Evolutionary conservation across 2,329 filamentous ascomycete genomes (phyloP).

Genomic region (Trichoderma sp.): DNA sequence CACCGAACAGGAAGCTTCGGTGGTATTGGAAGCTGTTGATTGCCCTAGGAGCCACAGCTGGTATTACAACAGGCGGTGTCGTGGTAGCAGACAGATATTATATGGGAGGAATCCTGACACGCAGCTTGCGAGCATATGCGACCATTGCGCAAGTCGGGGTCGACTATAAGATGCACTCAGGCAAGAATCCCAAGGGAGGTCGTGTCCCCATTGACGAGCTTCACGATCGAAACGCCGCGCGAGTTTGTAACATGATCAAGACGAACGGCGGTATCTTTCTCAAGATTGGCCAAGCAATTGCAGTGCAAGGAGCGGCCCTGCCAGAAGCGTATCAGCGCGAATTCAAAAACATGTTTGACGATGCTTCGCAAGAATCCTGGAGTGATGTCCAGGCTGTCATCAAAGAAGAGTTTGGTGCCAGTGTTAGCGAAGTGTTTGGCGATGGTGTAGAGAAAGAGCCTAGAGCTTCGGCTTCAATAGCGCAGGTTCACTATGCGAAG

Average conservation of each 20-base stretch:
- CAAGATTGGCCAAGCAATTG: conserved; percentile 19
- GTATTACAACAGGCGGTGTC: background rate
- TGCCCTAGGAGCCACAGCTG: background rate
- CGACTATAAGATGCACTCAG: conserved; percentile 18
- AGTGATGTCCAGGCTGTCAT: conserved; percentile 11
- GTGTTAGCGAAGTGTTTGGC: conserved; percentile 9
- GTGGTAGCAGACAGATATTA: background rate
- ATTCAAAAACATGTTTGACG: conserved; percentile 18
- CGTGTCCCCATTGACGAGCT: conserved; percentile 5
- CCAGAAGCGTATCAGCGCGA: conserved; percentile 18
- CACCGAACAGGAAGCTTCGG: background rate
- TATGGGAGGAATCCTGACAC: conserved; percentile 11
- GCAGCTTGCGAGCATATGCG: conserved; percentile 12
- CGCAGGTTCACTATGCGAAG: conserved; percentile 15
- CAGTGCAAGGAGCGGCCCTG: conserved; percentile 9
- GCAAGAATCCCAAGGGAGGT: conserved; percentile 10
- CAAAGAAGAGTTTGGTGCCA: conserved; percentile 9
- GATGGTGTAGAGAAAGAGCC: conserved; percentile 5
- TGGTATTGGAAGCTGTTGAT: conserved; percentile 19
- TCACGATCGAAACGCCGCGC: conserved; percentile 4
- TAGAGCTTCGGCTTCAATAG: conserved; percentile 11
- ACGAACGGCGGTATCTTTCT: conserved; percentile 16
- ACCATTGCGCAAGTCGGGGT: background rate
- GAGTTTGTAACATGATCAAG: conserved; percentile 14
- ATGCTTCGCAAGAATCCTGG: conserved; percentile 10